These are phyloP conservation scores for Rhipidocladum racemiflorum DNA, from an alignment of 176 grass and related monocot genomes.

Conservation along the genomic window DNA sequence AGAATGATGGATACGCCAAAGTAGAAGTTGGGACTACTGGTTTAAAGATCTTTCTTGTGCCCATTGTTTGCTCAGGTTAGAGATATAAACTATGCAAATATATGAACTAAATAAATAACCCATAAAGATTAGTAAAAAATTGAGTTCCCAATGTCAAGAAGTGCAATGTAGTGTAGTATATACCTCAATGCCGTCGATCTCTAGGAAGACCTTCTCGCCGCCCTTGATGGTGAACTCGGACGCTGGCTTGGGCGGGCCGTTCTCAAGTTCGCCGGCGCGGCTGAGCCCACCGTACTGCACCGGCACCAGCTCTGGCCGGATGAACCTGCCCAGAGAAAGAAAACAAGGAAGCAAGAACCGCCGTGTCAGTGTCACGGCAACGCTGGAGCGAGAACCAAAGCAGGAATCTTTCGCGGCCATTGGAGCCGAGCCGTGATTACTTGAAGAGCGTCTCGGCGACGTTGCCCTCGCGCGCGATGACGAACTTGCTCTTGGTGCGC, in stretches of 20 bases:
- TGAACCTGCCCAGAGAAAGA: slow-evolving; percentile 48
- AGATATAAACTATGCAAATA: not conserved
- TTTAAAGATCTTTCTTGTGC: not conserved
- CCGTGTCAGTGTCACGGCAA: not conserved
- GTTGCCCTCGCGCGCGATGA: slow-evolving; percentile 88
- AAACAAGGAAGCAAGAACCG: not conserved
- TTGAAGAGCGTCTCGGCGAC: slow-evolving; percentile 94
- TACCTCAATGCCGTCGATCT: slow-evolving; percentile 99
- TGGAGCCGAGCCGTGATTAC: slow-evolving; percentile 19
- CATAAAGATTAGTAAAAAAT: not conserved
- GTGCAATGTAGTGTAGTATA: not conserved
- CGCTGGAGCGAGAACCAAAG: too few relatives aligned
- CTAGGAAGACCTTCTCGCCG: slow-evolving; percentile 87
- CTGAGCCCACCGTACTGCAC: slow-evolving; percentile 90
- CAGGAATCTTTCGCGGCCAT: not conserved
- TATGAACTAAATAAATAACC: not conserved
- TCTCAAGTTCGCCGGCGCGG: slow-evolving; percentile 69
- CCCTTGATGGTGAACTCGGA: slow-evolving; percentile 98
- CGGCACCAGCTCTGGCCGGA: slow-evolving; percentile 86
- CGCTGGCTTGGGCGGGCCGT: slow-evolving; percentile 85
- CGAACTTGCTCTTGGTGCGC: slow-evolving; percentile 98
- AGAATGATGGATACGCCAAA: not conserved
- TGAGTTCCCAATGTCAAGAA: not conserved
- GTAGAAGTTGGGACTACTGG: not conserved
- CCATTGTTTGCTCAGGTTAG: not conserved